Evolutionary conservation across 2,329 filamentous ascomycete species (phyloP).

Genomic region (Penicillium sp.): DNA sequence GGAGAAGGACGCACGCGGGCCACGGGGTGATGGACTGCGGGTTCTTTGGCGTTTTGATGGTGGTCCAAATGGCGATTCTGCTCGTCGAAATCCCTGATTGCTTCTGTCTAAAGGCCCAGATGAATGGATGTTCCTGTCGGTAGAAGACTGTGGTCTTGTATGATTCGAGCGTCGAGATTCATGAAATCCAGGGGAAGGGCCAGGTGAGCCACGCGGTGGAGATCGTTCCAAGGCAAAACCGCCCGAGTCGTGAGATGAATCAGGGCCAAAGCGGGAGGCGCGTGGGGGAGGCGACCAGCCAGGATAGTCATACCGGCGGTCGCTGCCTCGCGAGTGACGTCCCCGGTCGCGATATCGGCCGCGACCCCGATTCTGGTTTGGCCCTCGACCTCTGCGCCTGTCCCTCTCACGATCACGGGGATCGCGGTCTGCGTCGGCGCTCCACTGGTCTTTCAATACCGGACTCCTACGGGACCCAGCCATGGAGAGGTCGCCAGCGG

Average conservation of each 20-base stretch:
- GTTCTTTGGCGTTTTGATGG: conserved; percentile 46
- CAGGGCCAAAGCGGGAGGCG: conserved; percentile 36
- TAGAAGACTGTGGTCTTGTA: conserved; percentile 27
- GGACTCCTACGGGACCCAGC: conserved; percentile 55
- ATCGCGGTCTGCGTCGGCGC: conserved; percentile 48
- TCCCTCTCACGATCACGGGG: conserved; percentile 41
- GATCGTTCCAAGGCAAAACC: conserved; percentile 33
- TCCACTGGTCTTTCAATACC: conserved; percentile 57
- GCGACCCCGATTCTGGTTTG: conserved; percentile 41
- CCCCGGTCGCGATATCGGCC: conserved; percentile 48
- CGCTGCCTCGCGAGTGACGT: conserved; percentile 37
- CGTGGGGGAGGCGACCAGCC: conserved; percentile 43
- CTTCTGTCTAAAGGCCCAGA: conserved; percentile 29
- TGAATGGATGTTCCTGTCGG: conserved; percentile 22
- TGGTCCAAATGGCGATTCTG: conserved; percentile 36
- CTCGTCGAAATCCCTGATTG: conserved; percentile 26
- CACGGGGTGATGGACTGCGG: conserved; percentile 45
- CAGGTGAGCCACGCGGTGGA: conserved; percentile 33
- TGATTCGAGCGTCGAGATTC: conserved; percentile 27
- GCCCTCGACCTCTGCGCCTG: conserved; percentile 48
- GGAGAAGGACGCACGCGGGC: conserved; percentile 19
- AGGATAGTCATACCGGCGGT: conserved; percentile 46
- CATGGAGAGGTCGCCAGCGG: conserved; percentile 50
- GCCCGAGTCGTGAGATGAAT: conserved; percentile 34
- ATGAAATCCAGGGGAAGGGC: conserved; percentile 24